Conservation (phyloP, 495 filamentous ascomycete species). For the Hyaloscypha variabilis region DNA sequence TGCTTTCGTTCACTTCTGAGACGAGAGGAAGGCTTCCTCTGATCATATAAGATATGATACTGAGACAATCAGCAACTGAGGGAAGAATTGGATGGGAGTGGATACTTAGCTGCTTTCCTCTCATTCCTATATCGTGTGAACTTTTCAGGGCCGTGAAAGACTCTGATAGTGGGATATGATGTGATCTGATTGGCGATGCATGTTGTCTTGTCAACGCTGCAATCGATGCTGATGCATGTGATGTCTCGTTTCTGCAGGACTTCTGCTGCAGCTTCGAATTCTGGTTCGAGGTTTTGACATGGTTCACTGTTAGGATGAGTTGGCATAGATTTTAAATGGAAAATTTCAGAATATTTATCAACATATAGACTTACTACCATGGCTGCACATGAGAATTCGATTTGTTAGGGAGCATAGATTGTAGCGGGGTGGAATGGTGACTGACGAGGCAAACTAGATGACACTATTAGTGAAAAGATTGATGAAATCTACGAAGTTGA, state of each 20-base stretch:
- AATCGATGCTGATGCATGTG: slow-evolving; percentile 17
- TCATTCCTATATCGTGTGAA: slow-evolving; percentile 17
- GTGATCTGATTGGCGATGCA: slow-evolving; percentile 8
- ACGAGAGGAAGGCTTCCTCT: background rate
- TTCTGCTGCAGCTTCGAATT: slow-evolving; percentile 13
- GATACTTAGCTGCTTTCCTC: slow-evolving; percentile 1
- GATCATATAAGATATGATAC: slow-evolving; percentile 10
- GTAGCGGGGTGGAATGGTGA: background rate
- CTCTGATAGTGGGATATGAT: slow-evolving; percentile 22
- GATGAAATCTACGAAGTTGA: background rate
- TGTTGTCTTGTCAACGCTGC: slow-evolving; percentile 13
- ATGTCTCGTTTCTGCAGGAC: slow-evolving; percentile 7
- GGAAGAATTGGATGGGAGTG: background rate
- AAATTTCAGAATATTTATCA: too few species aligned
- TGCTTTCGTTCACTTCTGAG: background rate
- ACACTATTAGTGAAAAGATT: background rate
- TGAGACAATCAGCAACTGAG: slow-evolving; percentile 1
- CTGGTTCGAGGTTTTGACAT: slow-evolving; percentile 14
- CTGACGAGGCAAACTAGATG: slow-evolving; percentile 17
- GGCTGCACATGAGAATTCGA: slow-evolving; percentile 9
- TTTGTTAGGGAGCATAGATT: slow-evolving; percentile 3
- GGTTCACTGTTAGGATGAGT: slow-evolving; percentile 16
- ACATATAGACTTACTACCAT: slow-evolving; percentile 20
- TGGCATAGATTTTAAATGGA: too few species aligned
- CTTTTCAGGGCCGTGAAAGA: slow-evolving; percentile 2